Base-by-base conservation (phyloP, 495 filamentous ascomycete genomes). In the Aspergillus mulundensis region DNA sequence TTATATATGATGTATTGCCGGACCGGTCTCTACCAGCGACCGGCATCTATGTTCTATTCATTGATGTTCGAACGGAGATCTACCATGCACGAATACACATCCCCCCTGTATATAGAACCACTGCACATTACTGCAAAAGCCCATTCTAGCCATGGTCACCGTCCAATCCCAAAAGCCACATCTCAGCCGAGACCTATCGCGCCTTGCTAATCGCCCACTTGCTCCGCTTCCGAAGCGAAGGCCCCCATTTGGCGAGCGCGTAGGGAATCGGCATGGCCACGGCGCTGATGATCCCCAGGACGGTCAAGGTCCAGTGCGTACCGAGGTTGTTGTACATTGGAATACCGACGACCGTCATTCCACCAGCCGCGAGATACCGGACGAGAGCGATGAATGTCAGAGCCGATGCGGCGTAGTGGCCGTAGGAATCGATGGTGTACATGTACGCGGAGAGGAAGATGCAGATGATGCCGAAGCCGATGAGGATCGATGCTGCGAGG, bases 371-470 rank as follows among this genome's bases (percentile, higher is more conserved):
- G 1, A 77, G 42, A 43, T 82, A 83, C 32, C 81, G 63, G 1
- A 75, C 60, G 20, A 81, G 65, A 0, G 73, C 77, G n/a, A 77
- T 66, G 51, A 70, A 72, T 0, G 70, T 73, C 11, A 83, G 63
- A 47, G 61, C 74, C 8, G 65, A 72, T 0, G 76, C 78, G 1
- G 68, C 48, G 25, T 66, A 67, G 19, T 24, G 50, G 11, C 67
- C 74, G 54, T 82, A 84, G 12, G 66, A 70, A 51, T 80, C 76
- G 43, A 82, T 77, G 53, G 82, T 70, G 56, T 82, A 84, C 61
- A 77, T 67, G 55, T 79, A 78, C 28, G 66, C 65, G 50, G 61
- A 56, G 54, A 77, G 69, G 59, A 78, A 82, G 50, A 82, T 64
- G 62, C 64, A 65, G 1, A 75, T 51, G 67, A 79, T 73, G 0